Evolutionary conservation across 1,284 basidiomycete genomes (phyloP).

Genomic region (Papiliotrema terrestris): DNA sequence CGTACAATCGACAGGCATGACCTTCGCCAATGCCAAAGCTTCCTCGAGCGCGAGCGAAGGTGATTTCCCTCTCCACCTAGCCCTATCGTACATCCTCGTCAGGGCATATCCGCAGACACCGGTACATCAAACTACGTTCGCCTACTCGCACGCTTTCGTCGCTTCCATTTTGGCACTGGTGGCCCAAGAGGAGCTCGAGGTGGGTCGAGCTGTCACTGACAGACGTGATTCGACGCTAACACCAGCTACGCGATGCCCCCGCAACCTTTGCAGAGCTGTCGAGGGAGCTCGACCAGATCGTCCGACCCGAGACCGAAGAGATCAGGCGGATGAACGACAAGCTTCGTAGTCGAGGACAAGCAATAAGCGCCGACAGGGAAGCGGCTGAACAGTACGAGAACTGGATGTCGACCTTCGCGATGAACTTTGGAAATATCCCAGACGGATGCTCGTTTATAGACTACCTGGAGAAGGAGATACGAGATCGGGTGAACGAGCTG

Average conservation of each 20-base stretch:
- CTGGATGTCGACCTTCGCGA: slow-evolving; percentile 34
- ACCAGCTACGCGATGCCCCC: slow-evolving; percentile 27
- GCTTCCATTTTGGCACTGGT: slow-evolving; percentile 31
- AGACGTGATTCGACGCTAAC: not conserved
- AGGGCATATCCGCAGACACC: slow-evolving; percentile 18
- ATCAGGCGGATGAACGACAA: slow-evolving; percentile 18
- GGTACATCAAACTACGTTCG: slow-evolving; percentile 8
- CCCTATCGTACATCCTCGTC: slow-evolving; percentile 34
- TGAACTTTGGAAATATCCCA: not conserved
- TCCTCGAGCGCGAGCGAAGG: not conserved
- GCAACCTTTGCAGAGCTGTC: slow-evolving; percentile 21
- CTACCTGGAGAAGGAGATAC: slow-evolving; percentile 29
- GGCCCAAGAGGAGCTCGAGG: slow-evolving; percentile 35
- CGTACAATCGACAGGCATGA: no score
- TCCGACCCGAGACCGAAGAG: slow-evolving; percentile 18
- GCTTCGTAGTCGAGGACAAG: slow-evolving; percentile 22
- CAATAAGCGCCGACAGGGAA: slow-evolving; percentile 11
- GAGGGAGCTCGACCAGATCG: slow-evolving; percentile 24
- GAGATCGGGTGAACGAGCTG: slow-evolving; percentile 31
- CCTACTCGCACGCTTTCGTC: slow-evolving; percentile 31
- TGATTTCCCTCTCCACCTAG: slow-evolving; percentile 30
- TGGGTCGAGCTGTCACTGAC: slow-evolving; percentile 8
- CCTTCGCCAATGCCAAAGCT: slow-evolving; percentile 3
- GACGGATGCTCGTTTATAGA: slow-evolving; percentile 24
- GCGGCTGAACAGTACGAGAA: slow-evolving; percentile 17